phyloP scores from a whole-genome alignment of 257 asterid species.

The Knoxia roxburghii region DNA sequence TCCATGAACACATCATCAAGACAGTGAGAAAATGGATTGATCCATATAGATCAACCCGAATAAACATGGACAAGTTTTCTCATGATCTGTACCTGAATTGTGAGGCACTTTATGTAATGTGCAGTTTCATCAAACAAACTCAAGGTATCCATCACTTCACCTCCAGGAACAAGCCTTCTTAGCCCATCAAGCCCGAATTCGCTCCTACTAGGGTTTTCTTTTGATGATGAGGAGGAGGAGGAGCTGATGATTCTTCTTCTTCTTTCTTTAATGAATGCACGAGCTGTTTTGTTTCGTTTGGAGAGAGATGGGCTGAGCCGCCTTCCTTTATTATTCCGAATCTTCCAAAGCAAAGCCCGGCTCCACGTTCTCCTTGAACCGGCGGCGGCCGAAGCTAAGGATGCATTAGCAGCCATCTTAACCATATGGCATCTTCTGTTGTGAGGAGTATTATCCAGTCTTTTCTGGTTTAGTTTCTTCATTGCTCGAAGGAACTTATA shows the following conservation, averaged over 20 bases:
- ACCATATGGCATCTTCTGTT: conserved; percentile 31
- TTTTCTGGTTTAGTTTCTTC: conserved; percentile 30
- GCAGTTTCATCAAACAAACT: conserved; percentile 65
- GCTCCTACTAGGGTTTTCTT: conserved; percentile 31
- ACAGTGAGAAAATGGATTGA: too few relatives aligned
- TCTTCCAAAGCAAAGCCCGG: conserved; percentile 50
- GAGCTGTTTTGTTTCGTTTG: conserved; percentile 1
- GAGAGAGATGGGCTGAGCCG: conserved; percentile 2
- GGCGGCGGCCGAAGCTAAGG: conserved; percentile 65
- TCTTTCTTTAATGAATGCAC: too few relatives aligned
- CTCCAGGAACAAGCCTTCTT: conserved; percentile 59
- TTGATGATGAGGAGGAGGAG: too few relatives aligned
- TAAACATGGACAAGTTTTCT: conserved; percentile 36
- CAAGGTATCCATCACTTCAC: conserved; percentile 43
- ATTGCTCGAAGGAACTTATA: conserved; percentile 45
- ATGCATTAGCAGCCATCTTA: conserved; percentile 52
- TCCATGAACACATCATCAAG: too few relatives aligned
- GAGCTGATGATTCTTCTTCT: conserved; percentile 6
- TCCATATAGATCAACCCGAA: conserved; percentile 25
- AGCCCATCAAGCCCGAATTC: conserved; percentile 28
- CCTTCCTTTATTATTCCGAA: conserved; percentile 19
- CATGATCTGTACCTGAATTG: conserved; percentile 75
- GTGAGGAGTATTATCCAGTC: conserved; percentile 2
- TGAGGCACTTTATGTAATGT: conserved; percentile 64
- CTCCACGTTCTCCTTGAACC: conserved; percentile 65